Evolutionary conservation across 257 asterid species (phyloP).

Genomic region (Lavandula angustifolia): DNA sequence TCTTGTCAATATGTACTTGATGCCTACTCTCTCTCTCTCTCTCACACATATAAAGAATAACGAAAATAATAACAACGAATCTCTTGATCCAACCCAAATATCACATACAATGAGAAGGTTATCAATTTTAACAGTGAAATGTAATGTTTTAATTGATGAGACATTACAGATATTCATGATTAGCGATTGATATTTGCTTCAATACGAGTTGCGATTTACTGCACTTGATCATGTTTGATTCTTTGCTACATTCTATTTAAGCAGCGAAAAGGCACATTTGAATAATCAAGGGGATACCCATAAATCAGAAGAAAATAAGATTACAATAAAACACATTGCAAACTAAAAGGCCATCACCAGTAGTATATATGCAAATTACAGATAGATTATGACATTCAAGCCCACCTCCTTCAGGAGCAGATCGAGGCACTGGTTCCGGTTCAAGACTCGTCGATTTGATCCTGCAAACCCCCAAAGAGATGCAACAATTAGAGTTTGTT

Average conservation of each 20-base stretch:
- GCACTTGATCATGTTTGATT: constrained; percentile 2
- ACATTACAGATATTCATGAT: too few species aligned
- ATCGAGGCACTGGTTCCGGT: constrained; percentile 22
- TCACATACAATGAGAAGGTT: too few species aligned
- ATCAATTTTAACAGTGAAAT: too few species aligned
- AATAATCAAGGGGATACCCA: constrained; percentile 21
- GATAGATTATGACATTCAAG: constrained; percentile 48
- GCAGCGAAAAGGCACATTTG: constrained; percentile 13
- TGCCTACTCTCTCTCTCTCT: background rate
- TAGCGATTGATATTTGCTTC: too few species aligned
- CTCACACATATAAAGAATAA: too few species aligned
- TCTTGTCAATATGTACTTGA: constrained; percentile 29
- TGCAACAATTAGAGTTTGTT: constrained; percentile 4
- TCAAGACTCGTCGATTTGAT: constrained; percentile 58
- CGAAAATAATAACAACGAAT: too few species aligned
- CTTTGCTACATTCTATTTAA: constrained; percentile 5
- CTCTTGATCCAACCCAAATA: too few species aligned
- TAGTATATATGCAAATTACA: constrained; percentile 44
- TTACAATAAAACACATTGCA: constrained; percentile 9
- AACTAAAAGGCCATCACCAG: constrained; percentile 22
- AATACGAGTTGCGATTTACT: background rate
- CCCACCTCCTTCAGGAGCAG: constrained; percentile 50
- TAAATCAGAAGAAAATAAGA: constrained; percentile 24
- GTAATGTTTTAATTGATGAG: too few species aligned
- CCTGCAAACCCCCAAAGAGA: constrained; percentile 43